Percentiles rank a stretch among this genome's conserved stretches.
These are phyloP conservation scores for Rhytidiadelphus loreus DNA, from an alignment of 225 moss, liverwort and hornwort genomes.

Conservation along the genomic window DNA sequence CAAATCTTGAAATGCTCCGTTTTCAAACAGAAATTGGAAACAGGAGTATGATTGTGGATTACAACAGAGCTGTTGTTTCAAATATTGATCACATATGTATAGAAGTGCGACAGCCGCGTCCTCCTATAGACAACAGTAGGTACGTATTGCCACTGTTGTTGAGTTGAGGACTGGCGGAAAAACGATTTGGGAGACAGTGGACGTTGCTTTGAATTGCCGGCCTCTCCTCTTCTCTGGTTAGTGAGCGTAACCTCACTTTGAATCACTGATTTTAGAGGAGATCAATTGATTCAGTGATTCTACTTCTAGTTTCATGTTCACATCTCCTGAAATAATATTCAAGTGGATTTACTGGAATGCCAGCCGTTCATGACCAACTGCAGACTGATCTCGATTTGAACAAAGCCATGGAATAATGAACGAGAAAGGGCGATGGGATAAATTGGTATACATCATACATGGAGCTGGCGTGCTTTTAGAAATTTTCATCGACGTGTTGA, in stretches of 20 bases:
- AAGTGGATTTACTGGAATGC: background rate
- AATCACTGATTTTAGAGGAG: too few species aligned
- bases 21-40: background rate
- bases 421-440: background rate
- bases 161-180: too few species aligned
- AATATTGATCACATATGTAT: too few species aligned
- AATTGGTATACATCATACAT: background rate
- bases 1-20: background rate
- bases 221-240: too few species aligned
- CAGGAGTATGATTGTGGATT: background rate
- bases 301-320: background rate
- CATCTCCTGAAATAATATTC: background rate
- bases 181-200: too few species aligned
- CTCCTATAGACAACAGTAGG: too few species aligned
- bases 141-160: too few species aligned
- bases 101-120: too few species aligned
- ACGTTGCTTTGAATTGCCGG: too few species aligned
- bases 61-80: too few species aligned
- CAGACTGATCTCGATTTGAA: background rate
- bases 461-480: background rate
- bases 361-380: background rate
- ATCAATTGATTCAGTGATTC: too few species aligned
- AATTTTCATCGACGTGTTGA: background rate
- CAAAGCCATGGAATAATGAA: background rate
- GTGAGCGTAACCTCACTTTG: too few species aligned